These are phyloP conservation scores for Aspergillus pseudoterreus DNA, from an alignment of 2,329 filamentous ascomycete species.

Conservation along the genomic window DNA sequence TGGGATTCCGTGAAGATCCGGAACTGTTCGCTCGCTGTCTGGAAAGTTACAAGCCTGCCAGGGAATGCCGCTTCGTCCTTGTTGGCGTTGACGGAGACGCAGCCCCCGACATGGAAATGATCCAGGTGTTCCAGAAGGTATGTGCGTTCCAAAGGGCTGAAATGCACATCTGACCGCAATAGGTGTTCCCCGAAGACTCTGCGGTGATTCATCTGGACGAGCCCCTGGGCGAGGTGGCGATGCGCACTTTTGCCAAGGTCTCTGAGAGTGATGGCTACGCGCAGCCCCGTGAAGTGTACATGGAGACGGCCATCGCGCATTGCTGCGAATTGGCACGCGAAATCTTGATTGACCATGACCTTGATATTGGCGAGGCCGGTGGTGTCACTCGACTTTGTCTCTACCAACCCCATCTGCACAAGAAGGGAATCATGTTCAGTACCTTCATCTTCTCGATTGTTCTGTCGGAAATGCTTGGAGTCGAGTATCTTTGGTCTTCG, in stretches of 20 bases:
- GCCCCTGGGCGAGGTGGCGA: slow-evolving; percentile 23
- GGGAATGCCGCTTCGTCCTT: slow-evolving; percentile 23
- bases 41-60: slow-evolving; percentile 24
- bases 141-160: background rate
- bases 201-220: slow-evolving; percentile 22
- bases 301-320: slow-evolving; percentile 17
- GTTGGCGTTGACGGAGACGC: slow-evolving; percentile 29
- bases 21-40: slow-evolving; percentile 24
- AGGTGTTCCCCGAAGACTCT: slow-evolving; percentile 21
- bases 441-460: slow-evolving; percentile 33
- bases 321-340: slow-evolving; percentile 20
- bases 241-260: background rate
- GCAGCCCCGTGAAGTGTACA: slow-evolving; percentile 12
- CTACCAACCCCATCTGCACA: slow-evolving; percentile 36
- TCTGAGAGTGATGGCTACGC: slow-evolving; percentile 6
- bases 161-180: too few species aligned
- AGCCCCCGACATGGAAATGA: slow-evolving; percentile 27
- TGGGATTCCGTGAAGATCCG: slow-evolving; percentile 31
- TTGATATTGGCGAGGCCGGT: slow-evolving; percentile 10
- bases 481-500: slow-evolving; percentile 37
- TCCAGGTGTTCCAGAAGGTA: slow-evolving; percentile 19
- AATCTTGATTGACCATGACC: slow-evolving; percentile 16
- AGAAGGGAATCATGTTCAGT: slow-evolving; percentile 40
- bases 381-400: slow-evolving; percentile 25
- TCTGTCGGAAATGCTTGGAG: slow-evolving; percentile 26